phyloP scores from a whole-genome alignment of 176 grass and related monocot genomes.

The Hyparrhenia diplandra region DNA sequence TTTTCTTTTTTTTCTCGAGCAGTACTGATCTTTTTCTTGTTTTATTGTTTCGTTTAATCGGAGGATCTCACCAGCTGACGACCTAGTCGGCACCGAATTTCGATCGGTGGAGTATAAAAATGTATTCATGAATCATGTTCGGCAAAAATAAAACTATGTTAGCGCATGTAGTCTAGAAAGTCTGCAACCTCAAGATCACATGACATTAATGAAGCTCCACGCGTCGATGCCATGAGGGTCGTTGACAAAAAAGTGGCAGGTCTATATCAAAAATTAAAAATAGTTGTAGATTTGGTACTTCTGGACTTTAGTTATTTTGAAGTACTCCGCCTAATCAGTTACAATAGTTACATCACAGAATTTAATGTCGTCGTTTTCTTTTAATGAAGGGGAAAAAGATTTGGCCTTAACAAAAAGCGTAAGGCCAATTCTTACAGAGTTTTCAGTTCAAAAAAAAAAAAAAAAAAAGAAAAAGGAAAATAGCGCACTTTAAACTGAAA shows the following conservation, averaged over 20 bases:
- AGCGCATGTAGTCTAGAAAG: not conserved
- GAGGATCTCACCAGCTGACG: not conserved
- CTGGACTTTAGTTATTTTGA: too few species aligned
- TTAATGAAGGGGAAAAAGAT: too few species aligned
- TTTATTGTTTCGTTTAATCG: not conserved
- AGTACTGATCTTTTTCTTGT: not conserved
- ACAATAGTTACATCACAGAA: too few species aligned
- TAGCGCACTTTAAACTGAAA: too few species aligned
- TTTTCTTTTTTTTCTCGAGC: not conserved
- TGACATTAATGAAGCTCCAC: not conserved
- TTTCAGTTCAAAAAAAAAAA: too few species aligned
- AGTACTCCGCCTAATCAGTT: too few species aligned
- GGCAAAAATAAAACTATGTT: not conserved
- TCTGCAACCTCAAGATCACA: not conserved
- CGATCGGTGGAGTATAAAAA: conserved; percentile 6
- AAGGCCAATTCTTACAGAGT: too few species aligned
- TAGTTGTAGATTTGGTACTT: too few species aligned
- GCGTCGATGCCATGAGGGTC: not conserved
- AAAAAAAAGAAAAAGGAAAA: too few species aligned
- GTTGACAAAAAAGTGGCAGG: not conserved
- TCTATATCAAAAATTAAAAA: not conserved
- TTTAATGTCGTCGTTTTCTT: too few species aligned
- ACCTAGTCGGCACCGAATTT: conserved; percentile 16
- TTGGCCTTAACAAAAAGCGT: too few species aligned
- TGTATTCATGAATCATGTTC: not conserved